These are phyloP conservation scores for Dissophora ornata DNA, from an alignment of 192 early-diverging fungal species.

Conservation along the genomic window DNA sequence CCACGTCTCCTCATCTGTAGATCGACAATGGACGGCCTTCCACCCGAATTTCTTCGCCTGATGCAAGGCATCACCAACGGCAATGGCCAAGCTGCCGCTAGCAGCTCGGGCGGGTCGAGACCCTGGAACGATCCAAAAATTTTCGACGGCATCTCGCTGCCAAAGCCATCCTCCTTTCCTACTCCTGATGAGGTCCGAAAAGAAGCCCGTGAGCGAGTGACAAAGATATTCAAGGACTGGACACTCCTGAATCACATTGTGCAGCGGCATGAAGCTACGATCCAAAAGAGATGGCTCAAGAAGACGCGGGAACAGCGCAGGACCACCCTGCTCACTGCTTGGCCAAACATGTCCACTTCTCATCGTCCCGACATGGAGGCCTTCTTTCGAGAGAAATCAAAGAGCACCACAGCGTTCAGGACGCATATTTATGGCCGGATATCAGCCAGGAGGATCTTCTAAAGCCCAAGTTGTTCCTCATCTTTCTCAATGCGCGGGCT, in stretches of 20 bases:
- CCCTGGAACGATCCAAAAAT: too few relatives aligned
- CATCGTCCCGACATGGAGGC: constrained; percentile 46
- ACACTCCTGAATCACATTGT: constrained; percentile 34
- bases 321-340: constrained; percentile 25
- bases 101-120: too few relatives aligned
- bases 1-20: too few relatives aligned
- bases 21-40: too few relatives aligned
- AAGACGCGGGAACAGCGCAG: constrained; percentile 32
- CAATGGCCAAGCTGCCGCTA: too few relatives aligned
- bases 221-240: constrained; percentile 38
- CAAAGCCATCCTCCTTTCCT: constrained; percentile 27
- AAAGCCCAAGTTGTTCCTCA: constrained; percentile 35
- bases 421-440: constrained; percentile 33
- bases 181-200: constrained; percentile 21
- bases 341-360: constrained; percentile 28
- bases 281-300: constrained; percentile 37
- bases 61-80: too few relatives aligned
- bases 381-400: constrained; percentile 18
- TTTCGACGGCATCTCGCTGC: not conserved
- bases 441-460: constrained; percentile 49
- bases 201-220: constrained; percentile 15
- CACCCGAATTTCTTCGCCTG: too few relatives aligned
- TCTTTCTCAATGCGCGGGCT: constrained; percentile 40
- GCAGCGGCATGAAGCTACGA: constrained; percentile 25
- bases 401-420: not conserved